phyloP scores from a whole-genome alignment of 2,329 filamentous ascomycete genomes.

The Nemania abortiva region DNA sequence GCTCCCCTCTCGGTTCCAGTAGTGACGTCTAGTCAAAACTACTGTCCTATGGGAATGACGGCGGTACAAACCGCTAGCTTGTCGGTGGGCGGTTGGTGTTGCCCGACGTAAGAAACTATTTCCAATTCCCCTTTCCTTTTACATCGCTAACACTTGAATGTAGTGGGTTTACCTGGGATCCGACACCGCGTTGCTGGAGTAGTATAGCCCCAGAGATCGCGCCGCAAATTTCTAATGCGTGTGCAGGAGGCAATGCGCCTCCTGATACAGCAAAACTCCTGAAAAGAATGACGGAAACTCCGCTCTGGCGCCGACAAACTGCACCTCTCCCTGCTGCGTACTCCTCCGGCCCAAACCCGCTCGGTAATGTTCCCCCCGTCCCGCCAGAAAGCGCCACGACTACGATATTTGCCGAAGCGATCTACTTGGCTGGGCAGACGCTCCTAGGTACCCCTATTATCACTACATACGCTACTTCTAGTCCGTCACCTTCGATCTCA shows the following conservation, averaged over 20 bases:
- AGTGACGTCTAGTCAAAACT: conserved; percentile 3
- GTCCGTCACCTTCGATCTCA: neutral
- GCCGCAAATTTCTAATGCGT: neutral
- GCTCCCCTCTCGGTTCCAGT: neutral
- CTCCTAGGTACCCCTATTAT: neutral
- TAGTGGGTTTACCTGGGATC: conserved; percentile 19
- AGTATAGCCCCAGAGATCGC: neutral
- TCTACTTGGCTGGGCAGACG: conserved; percentile 11
- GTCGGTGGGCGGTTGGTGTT: conserved; percentile 12
- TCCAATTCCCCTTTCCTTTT: neutral
- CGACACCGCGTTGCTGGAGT: conserved; percentile 5
- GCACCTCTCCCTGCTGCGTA: neutral
- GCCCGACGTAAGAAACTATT: conserved; percentile 15
- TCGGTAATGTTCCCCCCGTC: neutral
- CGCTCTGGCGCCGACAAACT: neutral
- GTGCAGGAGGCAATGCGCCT: neutral
- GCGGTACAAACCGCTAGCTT: neutral
- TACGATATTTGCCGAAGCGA: conserved; percentile 7
- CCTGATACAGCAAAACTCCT: neutral
- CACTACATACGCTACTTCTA: neutral
- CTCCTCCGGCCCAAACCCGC: neutral
- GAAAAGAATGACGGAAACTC: neutral
- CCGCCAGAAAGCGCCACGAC: neutral
- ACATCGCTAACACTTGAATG: conserved; percentile 4
- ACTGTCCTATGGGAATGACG: conserved; percentile 19